These are phyloP conservation scores for Rhodotorula kratochvilovae DNA, from an alignment of 768 basidiomycete species.

Conservation along the genomic window DNA sequence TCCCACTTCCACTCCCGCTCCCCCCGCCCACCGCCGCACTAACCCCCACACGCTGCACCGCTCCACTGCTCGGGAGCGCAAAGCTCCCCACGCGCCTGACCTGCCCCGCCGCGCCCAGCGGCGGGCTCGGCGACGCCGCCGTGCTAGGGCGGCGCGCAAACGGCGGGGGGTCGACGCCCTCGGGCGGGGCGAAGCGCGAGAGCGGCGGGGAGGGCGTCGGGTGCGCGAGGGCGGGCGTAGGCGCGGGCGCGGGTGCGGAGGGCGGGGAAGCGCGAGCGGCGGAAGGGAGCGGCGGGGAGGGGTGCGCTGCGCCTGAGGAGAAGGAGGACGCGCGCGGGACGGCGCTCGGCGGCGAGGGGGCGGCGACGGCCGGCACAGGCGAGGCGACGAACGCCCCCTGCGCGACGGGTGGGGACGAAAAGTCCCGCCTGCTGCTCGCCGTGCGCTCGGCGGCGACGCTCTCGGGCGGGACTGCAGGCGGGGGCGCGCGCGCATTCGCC, in stretches of 20 bases:
- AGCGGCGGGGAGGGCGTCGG: neutral
- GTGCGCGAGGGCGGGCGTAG: neutral
- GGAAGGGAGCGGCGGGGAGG: neutral
- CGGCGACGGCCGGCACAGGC: neutral
- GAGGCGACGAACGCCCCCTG: constrained; percentile 17
- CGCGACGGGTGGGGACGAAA: neutral
- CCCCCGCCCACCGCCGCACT: neutral
- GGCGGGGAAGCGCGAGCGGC: neutral
- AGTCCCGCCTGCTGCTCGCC: neutral
- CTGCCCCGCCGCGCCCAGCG: neutral
- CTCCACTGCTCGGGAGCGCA: neutral
- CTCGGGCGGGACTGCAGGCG: constrained; percentile 22
- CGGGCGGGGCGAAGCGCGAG: constrained; percentile 1
- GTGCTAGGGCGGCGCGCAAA: neutral
- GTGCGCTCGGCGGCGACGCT: neutral
- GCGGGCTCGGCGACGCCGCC: neutral
- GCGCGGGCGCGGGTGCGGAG: neutral
- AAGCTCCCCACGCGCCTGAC: neutral
- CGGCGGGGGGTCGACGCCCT: constrained; percentile 1
- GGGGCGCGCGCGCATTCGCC: constrained; percentile 33
- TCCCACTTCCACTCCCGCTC: neutral
- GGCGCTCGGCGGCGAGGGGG: neutral
- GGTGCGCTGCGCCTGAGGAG: no score
- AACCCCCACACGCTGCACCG: neutral
- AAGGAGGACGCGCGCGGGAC: neutral